Conservation (phyloP, 345 rosid genomes). For the Chamaenerion angustifolium region DNA sequence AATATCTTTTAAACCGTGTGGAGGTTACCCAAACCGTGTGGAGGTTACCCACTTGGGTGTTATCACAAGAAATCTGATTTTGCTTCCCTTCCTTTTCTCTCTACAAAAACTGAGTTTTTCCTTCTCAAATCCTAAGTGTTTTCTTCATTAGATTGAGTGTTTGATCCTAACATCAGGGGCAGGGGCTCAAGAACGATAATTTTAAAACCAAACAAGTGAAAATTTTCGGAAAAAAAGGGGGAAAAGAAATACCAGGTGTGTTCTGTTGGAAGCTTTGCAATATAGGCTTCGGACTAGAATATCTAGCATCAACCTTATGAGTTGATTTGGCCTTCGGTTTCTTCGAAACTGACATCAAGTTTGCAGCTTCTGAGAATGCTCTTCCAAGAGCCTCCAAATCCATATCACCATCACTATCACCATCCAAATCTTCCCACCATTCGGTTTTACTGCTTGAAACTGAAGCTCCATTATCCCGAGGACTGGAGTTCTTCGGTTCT, state of each 20-base stretch:
- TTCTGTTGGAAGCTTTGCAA: not conserved
- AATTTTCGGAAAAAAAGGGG: not conserved
- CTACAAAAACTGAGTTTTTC: no score
- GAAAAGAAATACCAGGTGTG: conserved; percentile 1
- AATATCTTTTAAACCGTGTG: no score
- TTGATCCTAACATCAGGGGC: no score
- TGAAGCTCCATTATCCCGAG: conserved; percentile 12
- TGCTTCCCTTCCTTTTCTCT: no score
- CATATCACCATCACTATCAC: conserved; percentile 41
- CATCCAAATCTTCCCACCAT: conserved; percentile 38
- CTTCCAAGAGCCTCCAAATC: conserved; percentile 55
- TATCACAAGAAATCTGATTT: no score
- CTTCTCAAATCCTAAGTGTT: no score
- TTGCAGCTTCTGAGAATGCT: conserved; percentile 48
- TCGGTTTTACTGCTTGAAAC: conserved; percentile 25
- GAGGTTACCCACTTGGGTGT: no score
- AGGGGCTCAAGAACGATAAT: not conserved
- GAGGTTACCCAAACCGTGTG: no score
- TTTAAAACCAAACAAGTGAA: not conserved
- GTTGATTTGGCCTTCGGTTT: conserved; percentile 13
- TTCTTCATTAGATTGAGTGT: no score
- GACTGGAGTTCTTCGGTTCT: conserved; percentile 2
- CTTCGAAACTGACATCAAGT: conserved; percentile 33
- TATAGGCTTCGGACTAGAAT: conserved; percentile 15
- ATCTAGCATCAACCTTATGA: conserved; percentile 18